phyloP scores from a whole-genome alignment of 108 stramenopile genomes.

The Cyclotella choctawhatcheeana region DNA sequence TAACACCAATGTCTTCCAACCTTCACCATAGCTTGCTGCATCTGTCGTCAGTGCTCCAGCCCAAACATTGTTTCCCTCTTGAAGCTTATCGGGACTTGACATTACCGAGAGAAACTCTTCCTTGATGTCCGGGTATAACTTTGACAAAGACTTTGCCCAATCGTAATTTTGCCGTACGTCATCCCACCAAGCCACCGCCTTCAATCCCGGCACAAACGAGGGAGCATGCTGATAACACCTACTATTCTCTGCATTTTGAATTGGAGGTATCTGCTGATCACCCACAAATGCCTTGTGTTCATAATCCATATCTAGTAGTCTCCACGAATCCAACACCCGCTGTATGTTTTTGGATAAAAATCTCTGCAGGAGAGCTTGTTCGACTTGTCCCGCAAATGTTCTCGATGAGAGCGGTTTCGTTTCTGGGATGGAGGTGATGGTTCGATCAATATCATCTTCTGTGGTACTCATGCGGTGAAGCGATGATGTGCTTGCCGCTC shows the following conservation, averaged over 20 bases:
- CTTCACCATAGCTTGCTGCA: slow-evolving; percentile 78
- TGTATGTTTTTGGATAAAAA: slow-evolving; percentile 56
- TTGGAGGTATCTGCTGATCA: slow-evolving; percentile 42
- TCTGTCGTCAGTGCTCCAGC: slow-evolving; percentile 80
- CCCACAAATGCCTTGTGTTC: slow-evolving; percentile 80
- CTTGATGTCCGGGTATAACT: slow-evolving; percentile 62
- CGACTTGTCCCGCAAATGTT: slow-evolving; percentile 80
- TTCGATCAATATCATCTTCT: slow-evolving; percentile 33
- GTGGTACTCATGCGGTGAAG: neutral
- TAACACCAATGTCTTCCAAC: slow-evolving; percentile 92
- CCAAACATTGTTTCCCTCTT: slow-evolving; percentile 89
- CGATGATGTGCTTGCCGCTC: too few relatives aligned
- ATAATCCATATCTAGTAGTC: slow-evolving; percentile 70
- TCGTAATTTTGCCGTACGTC: slow-evolving; percentile 38
- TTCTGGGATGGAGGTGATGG: slow-evolving; percentile 43
- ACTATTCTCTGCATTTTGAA: slow-evolving; percentile 36
- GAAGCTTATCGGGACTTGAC: slow-evolving; percentile 53
- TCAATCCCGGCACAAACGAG: slow-evolving; percentile 81
- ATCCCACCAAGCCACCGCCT: slow-evolving; percentile 75
- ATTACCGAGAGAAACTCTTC: slow-evolving; percentile 80
- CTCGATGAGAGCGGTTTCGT: slow-evolving; percentile 56
- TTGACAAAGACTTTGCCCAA: slow-evolving; percentile 69
- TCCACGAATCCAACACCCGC: slow-evolving; percentile 77
- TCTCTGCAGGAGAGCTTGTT: slow-evolving; percentile 59
- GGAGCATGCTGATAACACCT: slow-evolving; percentile 76